These are phyloP conservation scores for Thymus quinquecostatus DNA, from an alignment of 257 asterid species.

Conservation along the genomic window DNA sequence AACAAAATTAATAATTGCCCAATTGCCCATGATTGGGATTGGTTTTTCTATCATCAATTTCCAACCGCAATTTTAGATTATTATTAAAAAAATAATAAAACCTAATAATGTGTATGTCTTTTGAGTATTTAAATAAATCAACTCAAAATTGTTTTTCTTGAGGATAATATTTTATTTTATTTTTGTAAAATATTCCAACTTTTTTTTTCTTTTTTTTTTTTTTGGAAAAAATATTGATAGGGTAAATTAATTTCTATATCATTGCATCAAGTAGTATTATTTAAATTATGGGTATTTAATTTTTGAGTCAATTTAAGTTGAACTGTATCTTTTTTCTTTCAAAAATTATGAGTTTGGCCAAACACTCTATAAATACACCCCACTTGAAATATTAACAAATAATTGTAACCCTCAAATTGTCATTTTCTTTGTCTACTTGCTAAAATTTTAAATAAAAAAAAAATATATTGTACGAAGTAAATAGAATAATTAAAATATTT, in stretches of 20 bases:
- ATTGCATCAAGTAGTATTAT: too few relatives aligned
- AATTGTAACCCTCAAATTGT: slow-evolving; percentile 29
- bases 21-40: not conserved
- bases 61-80: not conserved
- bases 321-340: not conserved
- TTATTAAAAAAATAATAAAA: not conserved
- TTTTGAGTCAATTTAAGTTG: not conserved
- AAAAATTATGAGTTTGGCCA: not conserved
- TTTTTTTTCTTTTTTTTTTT: too few relatives aligned
- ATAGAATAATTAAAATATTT: slow-evolving; percentile 4
- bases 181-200: too few relatives aligned
- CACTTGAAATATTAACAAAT: slow-evolving; percentile 16
- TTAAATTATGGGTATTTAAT: not conserved
- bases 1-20: not conserved
- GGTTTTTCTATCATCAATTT: not conserved
- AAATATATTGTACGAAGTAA: not conserved
- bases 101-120: not conserved
- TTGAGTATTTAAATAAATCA: not conserved
- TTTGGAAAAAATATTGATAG: too few relatives aligned
- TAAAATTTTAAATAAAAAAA: not conserved
- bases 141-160: too few relatives aligned
- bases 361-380: not conserved
- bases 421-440: slow-evolving; percentile 26
- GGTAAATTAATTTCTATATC: too few relatives aligned
- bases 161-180: too few relatives aligned